Conservation (phyloP, 345 rosid genomes). For the Acer yangbiense region DNA sequence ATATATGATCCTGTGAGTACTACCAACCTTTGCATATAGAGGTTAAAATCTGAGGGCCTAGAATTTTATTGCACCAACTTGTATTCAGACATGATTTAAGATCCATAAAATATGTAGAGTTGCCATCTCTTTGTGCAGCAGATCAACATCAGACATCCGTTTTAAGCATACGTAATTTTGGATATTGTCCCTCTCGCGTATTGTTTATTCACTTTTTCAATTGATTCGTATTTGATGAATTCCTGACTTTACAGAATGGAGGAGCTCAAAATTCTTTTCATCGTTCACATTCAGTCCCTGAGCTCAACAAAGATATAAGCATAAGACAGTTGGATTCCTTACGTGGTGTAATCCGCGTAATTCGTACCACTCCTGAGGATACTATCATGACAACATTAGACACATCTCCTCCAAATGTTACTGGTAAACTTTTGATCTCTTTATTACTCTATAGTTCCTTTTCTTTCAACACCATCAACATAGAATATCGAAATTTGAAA, state of each 20-base stretch:
- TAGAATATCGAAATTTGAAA: no score
- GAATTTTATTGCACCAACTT: not conserved
- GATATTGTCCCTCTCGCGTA: not conserved
- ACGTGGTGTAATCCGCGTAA: slow-evolving; percentile 61
- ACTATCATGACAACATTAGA: slow-evolving; percentile 28
- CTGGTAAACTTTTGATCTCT: slow-evolving; percentile 42
- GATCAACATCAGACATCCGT: not conserved
- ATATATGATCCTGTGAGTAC: slow-evolving; percentile 43
- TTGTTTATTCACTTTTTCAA: not conserved
- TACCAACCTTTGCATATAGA: not conserved
- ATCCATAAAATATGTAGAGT: not conserved
- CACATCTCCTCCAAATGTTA: slow-evolving; percentile 30
- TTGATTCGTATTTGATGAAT: slow-evolving; percentile 26
- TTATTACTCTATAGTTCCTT: not conserved
- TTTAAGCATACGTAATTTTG: slow-evolving; percentile 9
- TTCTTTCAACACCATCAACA: not conserved
- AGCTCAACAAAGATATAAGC: slow-evolving; percentile 61
- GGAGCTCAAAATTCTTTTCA: slow-evolving; percentile 55
- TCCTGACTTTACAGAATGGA: slow-evolving; percentile 57
- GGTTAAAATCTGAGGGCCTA: not conserved
- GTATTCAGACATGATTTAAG: not conserved
- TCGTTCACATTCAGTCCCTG: slow-evolving; percentile 88
- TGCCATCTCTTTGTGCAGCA: not conserved
- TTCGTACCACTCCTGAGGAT: slow-evolving; percentile 64
- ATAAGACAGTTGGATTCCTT: slow-evolving; percentile 40